Conservation (phyloP, 176 grass and related monocot genomes). For the Dactylis glomerata region DNA sequence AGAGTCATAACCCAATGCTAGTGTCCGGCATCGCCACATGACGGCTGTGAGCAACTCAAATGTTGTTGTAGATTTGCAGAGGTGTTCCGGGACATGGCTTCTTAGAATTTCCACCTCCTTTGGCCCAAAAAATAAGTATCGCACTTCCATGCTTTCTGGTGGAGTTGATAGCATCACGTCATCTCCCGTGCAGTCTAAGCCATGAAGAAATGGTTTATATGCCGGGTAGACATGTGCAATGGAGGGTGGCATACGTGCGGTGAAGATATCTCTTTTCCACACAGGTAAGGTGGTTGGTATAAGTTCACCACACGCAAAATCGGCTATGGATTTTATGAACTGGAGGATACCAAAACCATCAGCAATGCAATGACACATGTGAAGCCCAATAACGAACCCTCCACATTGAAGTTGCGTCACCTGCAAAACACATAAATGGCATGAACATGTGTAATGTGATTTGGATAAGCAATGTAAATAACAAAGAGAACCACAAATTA, state of each 20-base stretch:
- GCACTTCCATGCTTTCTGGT: neutral
- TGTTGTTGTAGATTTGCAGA: neutral
- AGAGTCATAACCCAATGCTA: neutral
- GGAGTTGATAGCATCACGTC: constrained; percentile 36
- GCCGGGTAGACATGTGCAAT: neutral
- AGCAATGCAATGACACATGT: constrained; percentile 41
- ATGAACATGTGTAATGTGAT: neutral
- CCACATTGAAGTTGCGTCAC: constrained; percentile 37
- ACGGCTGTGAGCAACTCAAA: neutral
- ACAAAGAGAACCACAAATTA: neutral
- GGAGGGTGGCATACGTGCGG: neutral
- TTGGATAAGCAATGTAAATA: neutral
- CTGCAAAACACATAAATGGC: neutral
- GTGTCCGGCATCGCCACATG: neutral
- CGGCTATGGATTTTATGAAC: constrained; percentile 24
- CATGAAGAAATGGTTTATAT: neutral
- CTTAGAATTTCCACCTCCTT: neutral
- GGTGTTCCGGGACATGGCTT: neutral
- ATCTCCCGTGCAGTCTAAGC: neutral
- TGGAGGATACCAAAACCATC: constrained; percentile 42
- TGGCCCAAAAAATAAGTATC: constrained; percentile 29
- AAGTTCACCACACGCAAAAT: constrained; percentile 22
- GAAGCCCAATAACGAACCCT: constrained; percentile 38
- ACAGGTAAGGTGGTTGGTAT: constrained; percentile 17
- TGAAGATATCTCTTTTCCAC: constrained; percentile 19